Percentiles rank a stretch among this genome's conserved stretches.
Conservation (phyloP, 352 stramenopile genomes). For the Hyphochytrium catenoides region DNA sequence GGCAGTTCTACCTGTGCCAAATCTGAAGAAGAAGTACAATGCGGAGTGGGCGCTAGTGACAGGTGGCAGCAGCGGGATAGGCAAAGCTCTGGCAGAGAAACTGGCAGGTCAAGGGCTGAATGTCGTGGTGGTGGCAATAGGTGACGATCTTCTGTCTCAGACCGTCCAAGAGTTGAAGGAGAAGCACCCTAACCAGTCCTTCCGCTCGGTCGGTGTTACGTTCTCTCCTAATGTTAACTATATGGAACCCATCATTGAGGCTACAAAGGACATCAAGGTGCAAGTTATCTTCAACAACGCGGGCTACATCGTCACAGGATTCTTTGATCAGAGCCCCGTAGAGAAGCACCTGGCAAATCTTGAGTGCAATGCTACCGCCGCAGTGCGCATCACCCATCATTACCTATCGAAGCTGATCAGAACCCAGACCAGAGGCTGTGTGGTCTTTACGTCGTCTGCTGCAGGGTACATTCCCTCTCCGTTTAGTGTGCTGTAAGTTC, state of each 20-base stretch:
- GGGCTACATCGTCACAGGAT: neutral
- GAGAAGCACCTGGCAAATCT: neutral
- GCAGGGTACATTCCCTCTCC: too few species aligned
- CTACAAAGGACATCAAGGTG: neutral
- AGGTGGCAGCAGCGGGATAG: neutral
- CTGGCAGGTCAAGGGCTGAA: neutral
- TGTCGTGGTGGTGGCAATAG: neutral
- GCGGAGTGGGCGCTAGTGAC: too few species aligned
- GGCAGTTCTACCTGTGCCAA: too few species aligned
- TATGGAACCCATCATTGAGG: neutral
- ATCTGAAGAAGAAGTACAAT: too few species aligned
- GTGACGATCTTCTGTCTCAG: neutral
- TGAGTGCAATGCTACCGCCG: neutral
- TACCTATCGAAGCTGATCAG: too few species aligned
- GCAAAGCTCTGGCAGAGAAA: neutral
- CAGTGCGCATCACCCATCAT: neutral
- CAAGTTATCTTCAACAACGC: conserved; percentile 1
- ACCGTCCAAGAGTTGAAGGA: conserved; percentile 1
- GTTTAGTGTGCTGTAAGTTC: too few species aligned
- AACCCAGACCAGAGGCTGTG: too few species aligned
- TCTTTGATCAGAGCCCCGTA: neutral
- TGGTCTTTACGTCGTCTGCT: too few species aligned
- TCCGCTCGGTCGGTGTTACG: neutral
- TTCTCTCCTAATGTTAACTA: neutral
- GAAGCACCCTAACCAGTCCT: neutral